Evolutionary conservation across 371 early-diverging fungal species (phyloP).

Genomic region (Lichtheimia corymbifera): DNA sequence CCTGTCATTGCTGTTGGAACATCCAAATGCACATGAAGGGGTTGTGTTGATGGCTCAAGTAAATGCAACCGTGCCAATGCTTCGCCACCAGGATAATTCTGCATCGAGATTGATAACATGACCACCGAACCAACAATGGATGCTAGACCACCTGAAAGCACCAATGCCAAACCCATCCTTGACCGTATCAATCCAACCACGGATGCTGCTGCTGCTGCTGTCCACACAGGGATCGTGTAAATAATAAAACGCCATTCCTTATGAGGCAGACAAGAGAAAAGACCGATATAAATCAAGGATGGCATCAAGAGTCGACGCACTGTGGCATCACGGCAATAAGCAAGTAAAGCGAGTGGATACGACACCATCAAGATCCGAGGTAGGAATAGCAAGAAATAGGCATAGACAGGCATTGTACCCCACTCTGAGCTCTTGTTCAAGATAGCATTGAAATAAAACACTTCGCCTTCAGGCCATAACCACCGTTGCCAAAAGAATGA

Average conservation of each 20-base stretch:
- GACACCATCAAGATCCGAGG: conserved; percentile 78
- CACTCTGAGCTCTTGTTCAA: conserved; percentile 78
- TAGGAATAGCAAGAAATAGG: conserved; percentile 71
- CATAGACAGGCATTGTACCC: conserved; percentile 80
- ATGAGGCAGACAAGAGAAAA: conserved; percentile 84
- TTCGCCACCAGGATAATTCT: conserved; percentile 91
- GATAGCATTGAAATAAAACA: conserved; percentile 87
- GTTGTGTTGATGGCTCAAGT: conserved; percentile 28
- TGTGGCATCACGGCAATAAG: conserved; percentile 35
- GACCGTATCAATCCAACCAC: conserved; percentile 35
- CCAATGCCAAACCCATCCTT: conserved; percentile 11
- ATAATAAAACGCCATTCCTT: conserved; percentile 98
- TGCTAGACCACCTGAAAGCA: conserved; percentile 24
- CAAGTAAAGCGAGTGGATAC: conserved; percentile 63
- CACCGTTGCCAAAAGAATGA: conserved; percentile 79
- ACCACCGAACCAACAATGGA: conserved; percentile 42
- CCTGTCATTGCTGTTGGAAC: conserved; percentile 86
- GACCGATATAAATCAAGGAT: conserved; percentile 52
- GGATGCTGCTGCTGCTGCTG: conserved; percentile 68
- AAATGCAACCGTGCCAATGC: conserved; percentile 70
- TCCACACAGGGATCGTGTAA: conserved; percentile 84
- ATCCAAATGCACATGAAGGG: conserved; percentile 77
- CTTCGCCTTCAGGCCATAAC: conserved; percentile 87
- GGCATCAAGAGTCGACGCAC: conserved; percentile 62
- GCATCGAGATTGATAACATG: conserved; percentile 64